A percentile compares a stretch with the other conserved stretches of the same genome.
Conservation (phyloP, 306 rosid species). For the Benincasa hispida region DNA sequence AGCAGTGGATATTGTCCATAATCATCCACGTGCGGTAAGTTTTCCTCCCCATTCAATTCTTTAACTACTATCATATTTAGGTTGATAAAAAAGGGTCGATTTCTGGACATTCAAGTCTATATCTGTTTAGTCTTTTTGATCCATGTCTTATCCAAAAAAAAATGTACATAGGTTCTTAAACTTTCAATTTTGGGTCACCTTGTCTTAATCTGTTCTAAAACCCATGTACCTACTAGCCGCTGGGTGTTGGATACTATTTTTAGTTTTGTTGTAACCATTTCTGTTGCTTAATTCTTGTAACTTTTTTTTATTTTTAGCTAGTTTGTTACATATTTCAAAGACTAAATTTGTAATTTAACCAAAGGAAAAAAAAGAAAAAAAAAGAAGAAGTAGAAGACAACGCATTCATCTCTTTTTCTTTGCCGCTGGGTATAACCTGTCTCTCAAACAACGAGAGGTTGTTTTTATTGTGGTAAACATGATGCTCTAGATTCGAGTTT, state of each 20-base stretch:
- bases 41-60: slow-evolving; percentile 1
- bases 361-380: background rate
- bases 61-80: background rate
- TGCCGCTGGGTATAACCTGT: background rate
- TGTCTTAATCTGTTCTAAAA: too few species aligned
- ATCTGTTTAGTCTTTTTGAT: background rate
- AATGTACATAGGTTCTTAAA: too few species aligned
- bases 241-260: too few species aligned
- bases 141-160: background rate
- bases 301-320: too few species aligned
- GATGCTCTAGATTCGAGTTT: background rate
- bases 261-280: too few species aligned
- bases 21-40: slow-evolving; percentile 58
- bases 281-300: too few species aligned
- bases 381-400: background rate
- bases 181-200: too few species aligned
- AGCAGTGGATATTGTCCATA: slow-evolving; percentile 84
- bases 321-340: too few species aligned
- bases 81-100: background rate
- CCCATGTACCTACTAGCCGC: too few species aligned
- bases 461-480: background rate
- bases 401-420: background rate
- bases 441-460: background rate
- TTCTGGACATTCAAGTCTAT: background rate
- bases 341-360: background rate